These are phyloP conservation scores for Saksenaea vasiformis DNA, from an alignment of 371 early-diverging fungal species.

Conservation along the genomic window DNA sequence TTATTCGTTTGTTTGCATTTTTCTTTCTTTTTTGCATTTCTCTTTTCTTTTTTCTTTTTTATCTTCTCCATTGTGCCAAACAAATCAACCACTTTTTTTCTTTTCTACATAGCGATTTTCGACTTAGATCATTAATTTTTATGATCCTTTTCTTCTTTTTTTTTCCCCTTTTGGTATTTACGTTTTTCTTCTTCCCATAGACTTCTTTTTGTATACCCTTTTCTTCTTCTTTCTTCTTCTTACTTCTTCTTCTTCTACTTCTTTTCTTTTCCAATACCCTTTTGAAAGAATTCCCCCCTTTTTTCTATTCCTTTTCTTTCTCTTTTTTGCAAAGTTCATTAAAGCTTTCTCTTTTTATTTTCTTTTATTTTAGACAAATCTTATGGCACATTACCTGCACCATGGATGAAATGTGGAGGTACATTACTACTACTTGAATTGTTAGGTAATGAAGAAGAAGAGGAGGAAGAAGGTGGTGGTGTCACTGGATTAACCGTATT, in stretches of 20 bases:
- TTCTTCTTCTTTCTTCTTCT: slow-evolving; percentile 5
- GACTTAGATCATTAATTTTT: neutral
- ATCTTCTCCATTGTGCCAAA: slow-evolving; percentile 1
- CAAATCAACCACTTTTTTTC: neutral
- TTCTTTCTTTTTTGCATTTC: slow-evolving; percentile 12
- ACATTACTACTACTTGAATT: neutral
- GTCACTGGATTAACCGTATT: neutral
- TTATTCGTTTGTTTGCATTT: slow-evolving; percentile 4
- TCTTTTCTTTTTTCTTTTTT: slow-evolving; percentile 1
- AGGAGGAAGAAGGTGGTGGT: neutral
- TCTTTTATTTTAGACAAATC: neutral
- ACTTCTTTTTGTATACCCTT: no score
- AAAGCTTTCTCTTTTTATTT: neutral
- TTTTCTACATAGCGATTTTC: neutral
- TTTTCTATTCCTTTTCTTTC: neutral
- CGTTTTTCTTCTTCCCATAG: slow-evolving; percentile 3
- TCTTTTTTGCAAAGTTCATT: neutral
- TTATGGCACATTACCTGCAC: neutral
- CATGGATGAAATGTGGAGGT: neutral
- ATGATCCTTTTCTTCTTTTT: no score
- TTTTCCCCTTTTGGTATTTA: slow-evolving; percentile 5
- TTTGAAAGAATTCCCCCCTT: neutral
- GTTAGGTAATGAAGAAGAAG: neutral
- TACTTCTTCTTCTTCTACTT: neutral
- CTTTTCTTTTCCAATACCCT: slow-evolving; percentile 6